These are phyloP conservation scores for Pseudocercospora macadamiae DNA, from an alignment of 2,329 filamentous ascomycete genomes.

Conservation along the genomic window DNA sequence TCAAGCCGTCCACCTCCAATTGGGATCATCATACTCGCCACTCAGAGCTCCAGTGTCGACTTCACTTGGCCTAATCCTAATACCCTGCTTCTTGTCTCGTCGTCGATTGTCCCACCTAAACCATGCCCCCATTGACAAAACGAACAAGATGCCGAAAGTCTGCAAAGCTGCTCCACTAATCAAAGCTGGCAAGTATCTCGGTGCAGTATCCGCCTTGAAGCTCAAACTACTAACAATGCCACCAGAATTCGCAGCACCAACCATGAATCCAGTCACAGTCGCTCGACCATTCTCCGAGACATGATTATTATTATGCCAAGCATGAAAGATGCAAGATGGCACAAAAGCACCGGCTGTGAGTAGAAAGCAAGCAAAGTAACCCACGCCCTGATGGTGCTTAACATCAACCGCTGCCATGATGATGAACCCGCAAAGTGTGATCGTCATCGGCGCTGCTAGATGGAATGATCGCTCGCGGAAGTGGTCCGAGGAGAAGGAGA, in stretches of 20 bases:
- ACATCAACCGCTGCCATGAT: conserved; percentile 3
- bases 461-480: conserved; percentile 3
- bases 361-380: conserved; percentile 5
- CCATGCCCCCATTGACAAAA: not conserved
- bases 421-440: conserved; percentile 2
- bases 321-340: conserved; percentile 4
- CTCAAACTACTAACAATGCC: conserved; percentile 4
- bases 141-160: not conserved
- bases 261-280: not conserved
- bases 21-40: not conserved
- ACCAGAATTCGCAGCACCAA: not conserved
- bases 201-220: conserved; percentile 2
- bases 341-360: not conserved
- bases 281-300: conserved; percentile 2
- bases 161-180: conserved; percentile 1
- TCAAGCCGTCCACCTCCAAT: not conserved
- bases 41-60: not conserved
- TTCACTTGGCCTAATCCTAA: not conserved
- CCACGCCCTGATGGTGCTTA: not conserved
- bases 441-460: not conserved
- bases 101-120: not conserved
- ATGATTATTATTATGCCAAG: conserved; percentile 6
- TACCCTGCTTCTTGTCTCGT: not conserved
- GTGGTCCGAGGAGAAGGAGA: not conserved
- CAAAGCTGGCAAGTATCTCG: not conserved